Base-by-base conservation (phyloP, 306 rosid genomes). In the Cicer judaicum region DNA sequence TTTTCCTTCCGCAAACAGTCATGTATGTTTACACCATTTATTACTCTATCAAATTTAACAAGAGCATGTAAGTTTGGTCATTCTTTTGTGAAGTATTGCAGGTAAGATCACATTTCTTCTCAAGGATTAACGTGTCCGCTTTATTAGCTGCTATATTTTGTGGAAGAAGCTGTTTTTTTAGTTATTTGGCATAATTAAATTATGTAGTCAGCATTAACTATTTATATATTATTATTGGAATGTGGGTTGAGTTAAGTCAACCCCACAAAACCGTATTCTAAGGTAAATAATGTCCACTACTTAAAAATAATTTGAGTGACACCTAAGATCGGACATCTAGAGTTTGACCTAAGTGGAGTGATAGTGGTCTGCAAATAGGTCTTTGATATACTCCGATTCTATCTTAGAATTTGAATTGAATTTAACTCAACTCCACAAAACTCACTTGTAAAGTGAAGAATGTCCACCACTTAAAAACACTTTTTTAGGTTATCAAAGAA, bases 121-220 rank as follows among this genome's bases (percentile, higher is more conserved):
- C 9, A 7, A 42, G 61, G 36, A 21, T 40, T 70, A 40, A 19
- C 34, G 13, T 16, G 48, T 46, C 29, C 48, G 16, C 53, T 56
- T 55, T 48, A 12, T 68, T 13, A 46, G 43, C 38, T 48, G 43
- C 49, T 19, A 49, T 57, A 21, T 71, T 24, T 59, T 21, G 54
- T 12, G 14, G 79, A 72, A 34, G 55, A 73, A 61, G 15, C 70
- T 62, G 49, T 2, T 63, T n/a, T 46, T 74, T 65, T 71, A 40
- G 72, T 72, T 56, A 15, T 77, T 72, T 71, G 16, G 67, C 42
- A 59, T 56, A 68, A 29, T 68, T n/a, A 75, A 62, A 13, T 56
- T 44, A 15, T 18, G 49, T 68, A 10, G 19, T 72, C 18, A 59
- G 19, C 59, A 53, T 49, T 29, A 70, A 10, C 39, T 36, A 24